phyloP scores from a whole-genome alignment of 2,329 filamentous ascomycete genomes.

The Nemania sp. region DNA sequence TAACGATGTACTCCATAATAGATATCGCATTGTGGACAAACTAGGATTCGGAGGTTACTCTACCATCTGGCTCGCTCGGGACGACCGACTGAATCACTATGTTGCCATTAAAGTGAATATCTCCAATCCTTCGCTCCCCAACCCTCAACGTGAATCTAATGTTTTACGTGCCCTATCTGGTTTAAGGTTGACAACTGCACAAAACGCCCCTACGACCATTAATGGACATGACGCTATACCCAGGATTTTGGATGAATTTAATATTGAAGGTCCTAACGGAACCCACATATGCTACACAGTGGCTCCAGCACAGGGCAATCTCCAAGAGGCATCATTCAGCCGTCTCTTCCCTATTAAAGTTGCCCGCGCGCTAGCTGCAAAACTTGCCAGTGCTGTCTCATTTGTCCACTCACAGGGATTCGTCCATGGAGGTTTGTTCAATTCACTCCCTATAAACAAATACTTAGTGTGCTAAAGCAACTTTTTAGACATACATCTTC shows the following conservation, averaged over 20 bases:
- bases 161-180: not conserved
- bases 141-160: not conserved
- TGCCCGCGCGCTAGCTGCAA: not conserved
- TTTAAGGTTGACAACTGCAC: not conserved
- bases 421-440: constrained; percentile 4
- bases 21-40: not conserved
- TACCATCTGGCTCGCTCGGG: not conserved
- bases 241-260: not conserved
- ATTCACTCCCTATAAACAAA: not conserved
- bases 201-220: not conserved
- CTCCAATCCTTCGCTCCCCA: not conserved
- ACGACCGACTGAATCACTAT: not conserved
- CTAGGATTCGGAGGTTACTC: not conserved
- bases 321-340: not conserved
- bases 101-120: not conserved
- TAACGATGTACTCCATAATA: not conserved
- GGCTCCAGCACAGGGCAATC: not conserved
- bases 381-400: not conserved
- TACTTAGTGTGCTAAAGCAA: not conserved
- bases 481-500: not conserved
- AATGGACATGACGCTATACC: not conserved
- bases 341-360: not conserved
- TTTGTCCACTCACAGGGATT: not conserved
- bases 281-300: not conserved
- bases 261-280: not conserved